A percentile compares a stretch with the other conserved stretches of the same genome.
Conservation (phyloP, 2,329 filamentous ascomycete genomes). For the Sclerotinia trifoliorum region DNA sequence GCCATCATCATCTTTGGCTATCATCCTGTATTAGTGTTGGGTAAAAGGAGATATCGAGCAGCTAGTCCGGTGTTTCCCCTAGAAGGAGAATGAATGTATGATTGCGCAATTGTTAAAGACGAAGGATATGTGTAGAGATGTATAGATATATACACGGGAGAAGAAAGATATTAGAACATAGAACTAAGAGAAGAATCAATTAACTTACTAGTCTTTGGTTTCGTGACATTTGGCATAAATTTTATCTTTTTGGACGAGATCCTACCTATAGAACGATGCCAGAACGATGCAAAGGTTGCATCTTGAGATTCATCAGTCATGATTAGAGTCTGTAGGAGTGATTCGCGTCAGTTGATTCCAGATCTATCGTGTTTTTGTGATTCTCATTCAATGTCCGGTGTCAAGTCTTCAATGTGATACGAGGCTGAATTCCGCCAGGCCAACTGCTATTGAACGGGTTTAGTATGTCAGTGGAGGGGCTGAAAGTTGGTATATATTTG, state of each 20-base stretch:
- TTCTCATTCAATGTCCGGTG: neutral
- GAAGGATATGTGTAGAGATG: neutral
- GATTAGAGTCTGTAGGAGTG: neutral
- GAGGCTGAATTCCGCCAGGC: neutral
- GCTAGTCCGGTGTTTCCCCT: neutral
- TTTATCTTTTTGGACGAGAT: constrained; percentile 23
- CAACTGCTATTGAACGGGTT: neutral
- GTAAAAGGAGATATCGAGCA: neutral
- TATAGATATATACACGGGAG: no score
- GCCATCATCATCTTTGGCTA: constrained; percentile 23
- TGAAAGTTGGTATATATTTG: neutral
- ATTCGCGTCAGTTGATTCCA: constrained; percentile 4
- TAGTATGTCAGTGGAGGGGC: no score
- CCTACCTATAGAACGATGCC: constrained; percentile 23
- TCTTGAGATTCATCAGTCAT: constrained; percentile 15
- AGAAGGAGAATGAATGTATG: neutral
- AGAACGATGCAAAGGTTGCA: constrained; percentile 23
- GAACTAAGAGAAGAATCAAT: neutral
- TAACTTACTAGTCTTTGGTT: neutral
- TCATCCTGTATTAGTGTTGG: neutral
- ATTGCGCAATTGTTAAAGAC: neutral
- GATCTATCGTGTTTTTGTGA: neutral
- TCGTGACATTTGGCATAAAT: constrained; percentile 23
- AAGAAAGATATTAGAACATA: neutral
- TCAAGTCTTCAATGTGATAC: neutral